phyloP scores from a whole-genome alignment of 495 filamentous ascomycete genomes.

The Astrothelium subdiscretum region DNA sequence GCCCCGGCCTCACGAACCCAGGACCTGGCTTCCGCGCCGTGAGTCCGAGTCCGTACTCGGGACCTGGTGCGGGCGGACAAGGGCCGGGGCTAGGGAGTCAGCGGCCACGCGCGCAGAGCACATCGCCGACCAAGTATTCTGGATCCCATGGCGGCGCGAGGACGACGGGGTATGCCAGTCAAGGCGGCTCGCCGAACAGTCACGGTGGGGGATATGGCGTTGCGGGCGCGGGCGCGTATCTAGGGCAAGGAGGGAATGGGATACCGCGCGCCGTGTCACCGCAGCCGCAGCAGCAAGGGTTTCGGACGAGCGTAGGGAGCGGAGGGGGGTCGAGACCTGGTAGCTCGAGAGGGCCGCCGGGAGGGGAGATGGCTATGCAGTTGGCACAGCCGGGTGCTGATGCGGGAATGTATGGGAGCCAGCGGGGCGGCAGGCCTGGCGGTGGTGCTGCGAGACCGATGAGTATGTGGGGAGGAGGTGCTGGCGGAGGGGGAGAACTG shows the following conservation, averaged over 20 bases:
- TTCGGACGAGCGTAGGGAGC: background rate
- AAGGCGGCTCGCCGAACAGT: slow-evolving; percentile 26
- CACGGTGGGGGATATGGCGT: background rate
- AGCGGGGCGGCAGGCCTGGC: slow-evolving; percentile 10
- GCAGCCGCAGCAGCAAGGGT: slow-evolving; percentile 15
- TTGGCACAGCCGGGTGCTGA: slow-evolving; percentile 43
- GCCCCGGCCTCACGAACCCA: slow-evolving; percentile 30
- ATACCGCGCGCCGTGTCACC: slow-evolving; percentile 20
- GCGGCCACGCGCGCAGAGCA: slow-evolving; percentile 29
- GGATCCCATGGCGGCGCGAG: slow-evolving; percentile 36
- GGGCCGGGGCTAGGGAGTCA: slow-evolving; percentile 2
- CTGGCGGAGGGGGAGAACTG: slow-evolving; percentile 24
- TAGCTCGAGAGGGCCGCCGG: slow-evolving; percentile 36
- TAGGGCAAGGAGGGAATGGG: background rate
- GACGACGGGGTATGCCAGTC: slow-evolving; percentile 47
- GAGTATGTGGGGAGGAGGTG: slow-evolving; percentile 29
- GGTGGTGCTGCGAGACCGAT: background rate
- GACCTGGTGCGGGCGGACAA: slow-evolving; percentile 4
- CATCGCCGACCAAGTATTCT: background rate
- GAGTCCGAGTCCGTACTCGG: slow-evolving; percentile 20
- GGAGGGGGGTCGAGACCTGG: slow-evolving; percentile 38
- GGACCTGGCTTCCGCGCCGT: slow-evolving; percentile 31
- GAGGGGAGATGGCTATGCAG: slow-evolving; percentile 60
- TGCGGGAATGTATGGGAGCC: slow-evolving; percentile 24
- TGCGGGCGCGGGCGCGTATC: background rate